Conservation (phyloP, 1,284 basidiomycete species). For the Hemileia vastatrix region DNA sequence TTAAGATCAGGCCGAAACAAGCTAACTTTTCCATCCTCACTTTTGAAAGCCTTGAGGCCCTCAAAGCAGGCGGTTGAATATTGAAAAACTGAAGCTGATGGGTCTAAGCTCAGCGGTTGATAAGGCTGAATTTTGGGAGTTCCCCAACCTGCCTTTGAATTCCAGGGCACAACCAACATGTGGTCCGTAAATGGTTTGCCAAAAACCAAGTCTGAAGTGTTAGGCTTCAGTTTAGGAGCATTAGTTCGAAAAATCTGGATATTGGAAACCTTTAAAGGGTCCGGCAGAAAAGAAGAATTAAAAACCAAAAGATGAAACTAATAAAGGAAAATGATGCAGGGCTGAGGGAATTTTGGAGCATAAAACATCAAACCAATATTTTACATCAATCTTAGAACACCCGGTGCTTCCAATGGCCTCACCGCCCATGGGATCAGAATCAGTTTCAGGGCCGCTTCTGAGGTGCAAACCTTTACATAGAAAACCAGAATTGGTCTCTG, state of each 20-base stretch:
- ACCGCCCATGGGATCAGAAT: no score
- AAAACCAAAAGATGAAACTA: no score
- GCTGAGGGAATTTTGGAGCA: no score
- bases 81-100: conserved; percentile 80
- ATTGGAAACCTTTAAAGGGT: conserved; percentile 26
- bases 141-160: conserved; percentile 63
- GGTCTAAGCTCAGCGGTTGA: conserved; percentile 64
- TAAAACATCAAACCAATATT: no score
- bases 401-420: no score
- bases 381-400: no score
- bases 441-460: no score
- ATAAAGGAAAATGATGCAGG: no score
- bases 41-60: conserved; percentile 90
- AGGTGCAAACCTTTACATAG: no score
- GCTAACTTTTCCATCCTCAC: conserved; percentile 64
- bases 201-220: conserved; percentile 48
- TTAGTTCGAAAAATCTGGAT: conserved; percentile 25
- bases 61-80: conserved; percentile 86
- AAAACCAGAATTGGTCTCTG: no score
- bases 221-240: conserved; percentile 43
- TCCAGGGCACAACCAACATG: conserved; percentile 82
- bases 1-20: conserved; percentile 96
- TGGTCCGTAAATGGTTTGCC: conserved; percentile 67
- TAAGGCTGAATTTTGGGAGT: conserved; percentile 77
- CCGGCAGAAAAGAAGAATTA: no score